Evolutionary conservation across 2,329 filamentous ascomycete genomes (phyloP).

Genomic region (Aspergillus sp.): DNA sequence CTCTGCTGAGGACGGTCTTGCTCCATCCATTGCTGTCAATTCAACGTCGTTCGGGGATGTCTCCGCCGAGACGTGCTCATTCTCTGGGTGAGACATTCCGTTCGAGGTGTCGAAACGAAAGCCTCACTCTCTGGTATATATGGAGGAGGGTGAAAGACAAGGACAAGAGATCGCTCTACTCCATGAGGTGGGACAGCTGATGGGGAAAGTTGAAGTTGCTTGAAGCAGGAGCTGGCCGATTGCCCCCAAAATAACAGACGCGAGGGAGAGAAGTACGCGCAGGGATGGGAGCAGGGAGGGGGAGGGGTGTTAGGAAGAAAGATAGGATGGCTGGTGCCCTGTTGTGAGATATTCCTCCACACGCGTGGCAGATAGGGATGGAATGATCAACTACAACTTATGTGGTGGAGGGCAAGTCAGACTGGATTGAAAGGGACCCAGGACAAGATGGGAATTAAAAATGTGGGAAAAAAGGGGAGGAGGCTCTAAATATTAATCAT

Average conservation of each 20-base stretch:
- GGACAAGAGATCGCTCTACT: conserved; percentile 8
- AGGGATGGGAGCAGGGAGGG: background rate
- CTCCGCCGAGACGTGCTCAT: conserved; percentile 8
- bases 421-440: background rate
- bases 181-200: conserved; percentile 14
- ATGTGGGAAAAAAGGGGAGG: background rate
- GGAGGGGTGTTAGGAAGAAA: background rate
- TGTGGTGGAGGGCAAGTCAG: background rate
- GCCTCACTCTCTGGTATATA: background rate
- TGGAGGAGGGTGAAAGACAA: background rate
- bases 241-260: background rate
- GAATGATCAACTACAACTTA: conserved; percentile 1
- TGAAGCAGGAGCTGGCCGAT: background rate
- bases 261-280: background rate
- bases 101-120: background rate
- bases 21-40: conserved; percentile 7
- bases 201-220: background rate
- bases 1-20: conserved; percentile 10
- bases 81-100: conserved; percentile 17
- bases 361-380: conserved; percentile 3
- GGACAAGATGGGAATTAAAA: background rate
- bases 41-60: conserved; percentile 9
- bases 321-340: background rate
- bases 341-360: conserved; percentile 3
- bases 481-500: background rate